Base-by-base conservation (phyloP, 192 early-diverging fungal species). In the Coemansia sp. region DNA sequence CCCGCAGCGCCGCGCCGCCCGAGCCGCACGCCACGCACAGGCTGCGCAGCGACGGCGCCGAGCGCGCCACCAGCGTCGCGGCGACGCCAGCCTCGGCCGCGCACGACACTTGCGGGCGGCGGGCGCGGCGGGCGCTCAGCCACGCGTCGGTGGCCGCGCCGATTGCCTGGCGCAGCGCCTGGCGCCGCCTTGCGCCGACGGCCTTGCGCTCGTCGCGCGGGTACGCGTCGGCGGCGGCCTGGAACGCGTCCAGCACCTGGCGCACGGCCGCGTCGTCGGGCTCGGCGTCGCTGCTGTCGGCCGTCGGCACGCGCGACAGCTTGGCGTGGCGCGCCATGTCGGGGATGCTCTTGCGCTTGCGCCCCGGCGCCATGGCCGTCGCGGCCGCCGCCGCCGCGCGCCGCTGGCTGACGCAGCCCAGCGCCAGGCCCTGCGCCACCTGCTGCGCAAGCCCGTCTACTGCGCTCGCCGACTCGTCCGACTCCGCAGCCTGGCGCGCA, bases 271-370 rank as follows among this genome's bases (percentile, higher is more conserved):
- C 9, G 46, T 36, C 68, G 34, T 64, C 45, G 20, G 11, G 20
- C n/a, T 51, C 68, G 8, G 39, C 60, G 32, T 53, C 59, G 38
- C 51, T 46, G 60, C 27, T 24, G 3, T 34, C 59, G 0, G 61
- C 71, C 1, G 75, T 65, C 17, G 80, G 80, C 15, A 82, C 75
- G 3, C 80, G 74, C 17, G 80, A 82, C 15, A 67, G 69, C 59
- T 82, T 82, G 19, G 80, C 65, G 13, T 71, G 65, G 10, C 80
- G 80, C 42, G 71, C 67, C 75, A 77, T 77, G n/a, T 82, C 80
- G 1, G 80, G 80, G 8, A 74, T 82, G 69, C 80, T 82, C 69
- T 82, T 82, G 61, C 80, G 75, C 42, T 82, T 82, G 15, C 80
- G 75, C 38, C 80, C 73, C 4, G 55, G 29, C 5, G 55, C 55